Conservation (phyloP, 2,329 filamentous ascomycete genomes). For the Botrytis fabae region DNA sequence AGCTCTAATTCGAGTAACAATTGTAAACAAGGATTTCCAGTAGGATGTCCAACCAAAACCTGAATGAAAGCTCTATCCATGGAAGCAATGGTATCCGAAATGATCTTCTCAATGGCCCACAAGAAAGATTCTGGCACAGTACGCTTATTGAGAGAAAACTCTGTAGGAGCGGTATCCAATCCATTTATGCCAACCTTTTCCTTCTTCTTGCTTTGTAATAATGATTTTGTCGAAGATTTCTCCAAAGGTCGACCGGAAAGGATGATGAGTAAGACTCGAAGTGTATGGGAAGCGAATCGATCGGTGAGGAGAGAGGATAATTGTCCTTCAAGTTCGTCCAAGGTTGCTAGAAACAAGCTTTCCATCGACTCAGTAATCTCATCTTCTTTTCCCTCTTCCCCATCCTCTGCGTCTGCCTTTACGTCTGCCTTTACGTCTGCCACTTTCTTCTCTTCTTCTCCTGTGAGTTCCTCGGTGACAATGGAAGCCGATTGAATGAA, state of each 20-base stretch:
- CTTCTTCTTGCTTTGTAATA: slow-evolving; percentile 92
- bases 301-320: slow-evolving; percentile 81
- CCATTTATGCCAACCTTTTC: slow-evolving; percentile 71
- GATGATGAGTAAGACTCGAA: slow-evolving; percentile 82
- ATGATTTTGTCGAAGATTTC: slow-evolving; percentile 63
- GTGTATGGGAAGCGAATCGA: slow-evolving; percentile 83
- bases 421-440: slow-evolving; percentile 54
- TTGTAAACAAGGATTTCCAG: slow-evolving; percentile 91
- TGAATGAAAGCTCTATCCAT: slow-evolving; percentile 80
- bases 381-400: slow-evolving; percentile 46
- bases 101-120: slow-evolving; percentile 76
- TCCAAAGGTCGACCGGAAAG: slow-evolving; percentile 81
- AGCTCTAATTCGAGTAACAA: slow-evolving; percentile 86
- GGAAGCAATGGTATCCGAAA: slow-evolving; percentile 70
- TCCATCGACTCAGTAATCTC: slow-evolving; percentile 66
- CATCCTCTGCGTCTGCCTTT: slow-evolving; percentile 56
- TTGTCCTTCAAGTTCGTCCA: slow-evolving; percentile 85
- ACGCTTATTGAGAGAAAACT: slow-evolving; percentile 48
- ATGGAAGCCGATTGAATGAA: slow-evolving; percentile 80
- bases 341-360: slow-evolving; percentile 75
- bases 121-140: slow-evolving; percentile 78
- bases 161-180: slow-evolving; percentile 50
- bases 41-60: slow-evolving; percentile 81
- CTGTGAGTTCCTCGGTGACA: slow-evolving; percentile 69
- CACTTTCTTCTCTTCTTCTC: slow-evolving; percentile 53